Evolutionary conservation across 2,329 filamentous ascomycete genomes (phyloP), one percentile per base, ranked within the genome.

Genomic region (Ascochyta rabiei): DNA sequence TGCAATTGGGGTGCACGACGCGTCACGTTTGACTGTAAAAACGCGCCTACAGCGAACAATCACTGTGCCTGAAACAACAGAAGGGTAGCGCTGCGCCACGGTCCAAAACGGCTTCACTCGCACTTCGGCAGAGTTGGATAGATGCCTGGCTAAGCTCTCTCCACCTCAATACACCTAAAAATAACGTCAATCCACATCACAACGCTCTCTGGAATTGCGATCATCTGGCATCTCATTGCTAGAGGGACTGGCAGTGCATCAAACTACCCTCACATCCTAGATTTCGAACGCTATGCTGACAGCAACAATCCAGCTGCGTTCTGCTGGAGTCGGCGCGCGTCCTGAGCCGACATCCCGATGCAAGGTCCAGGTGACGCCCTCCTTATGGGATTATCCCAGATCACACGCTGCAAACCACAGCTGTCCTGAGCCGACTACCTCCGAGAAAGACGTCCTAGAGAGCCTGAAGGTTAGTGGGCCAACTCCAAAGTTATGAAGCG

Each of bases 341-440:
- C 8, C 13, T 18, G 19, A 19, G 5, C 10, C 24, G 19, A 9
- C 38, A 4, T 15, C 3, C 6, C n/a, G 19, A 10, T 12, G 8
- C 19, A 48, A 40, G n/a, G 18, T 57, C 8, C 44, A 31, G 24
- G 13, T 50, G 1, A 35, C 3, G 19, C 51, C 41, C 2, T 37
- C 47, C 10, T 28, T 15, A 2, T 42, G 37, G 19, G 59, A 48
- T 45, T 64, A 53, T 21, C 57, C 67, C 4, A 50, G 56, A 4
- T 67, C 61, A 1, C 35, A 57, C 21, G 38, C 57, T 7, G 42
- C 44, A 0, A 58, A 61, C 13, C 67, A 61, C 57, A 40, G 10
- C 2, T 53, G 55, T 8, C 52, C 53, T 2, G 19, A 55, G 3
- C 37, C 52, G 2, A 18, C 48, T 0, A 59, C 48, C n/a, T 9